Base-by-base conservation (phyloP, 148 eudicot species). In the Rhododendron ovatum region DNA sequence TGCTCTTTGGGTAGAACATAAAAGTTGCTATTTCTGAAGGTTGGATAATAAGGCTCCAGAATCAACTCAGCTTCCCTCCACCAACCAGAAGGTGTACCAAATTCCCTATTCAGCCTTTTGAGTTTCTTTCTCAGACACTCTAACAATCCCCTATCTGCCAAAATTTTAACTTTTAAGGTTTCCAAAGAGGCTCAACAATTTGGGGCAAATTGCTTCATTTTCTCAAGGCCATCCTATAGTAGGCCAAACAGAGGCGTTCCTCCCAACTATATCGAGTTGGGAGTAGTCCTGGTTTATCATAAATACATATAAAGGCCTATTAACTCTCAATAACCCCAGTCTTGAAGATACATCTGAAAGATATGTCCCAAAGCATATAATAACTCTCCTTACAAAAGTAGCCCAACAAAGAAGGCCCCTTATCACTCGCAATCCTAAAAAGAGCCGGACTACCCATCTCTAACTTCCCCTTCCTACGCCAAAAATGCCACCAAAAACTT, bases 1-100 rank as follows among this genome's bases (percentile, higher is more conserved):
- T 79, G 48, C 13, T 45, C 35, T 26, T 9, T 14, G 14, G 57
- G 48, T 45, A 43, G 47, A 78, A 78, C 81, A 24, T 78, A 41
- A 78, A 17, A 18, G 33, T 24, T 41, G 82, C 20, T 79, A 47
- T 24, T 45, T 3, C 28, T n/a, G 53, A 43, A 79, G 18, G 22
- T 79, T n/a, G 33, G 55, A 47, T 12, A 79, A 43, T 11, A 79
- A 41, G 57, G 57, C 35, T 47, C 82, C 82, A 79, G 35, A 43
- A 79, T 47, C 50, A 79, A 78, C 28, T 43, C 51, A 78, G 12
- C 47, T 39, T 43, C 26, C 48, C n/a, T 78, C 24, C 47, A 74
- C 45, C 47, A 74, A 55, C 20, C 48, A 83, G 84, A 94, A 98
- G 98, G 92, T 97, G 81, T 95, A 95, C 33, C 94, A 92, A 84